Evolutionary conservation across 495 filamentous ascomycete genomes (phyloP), one percentile per base, ranked within the genome.

Genomic region (Lasiosphaeria ovina): DNA sequence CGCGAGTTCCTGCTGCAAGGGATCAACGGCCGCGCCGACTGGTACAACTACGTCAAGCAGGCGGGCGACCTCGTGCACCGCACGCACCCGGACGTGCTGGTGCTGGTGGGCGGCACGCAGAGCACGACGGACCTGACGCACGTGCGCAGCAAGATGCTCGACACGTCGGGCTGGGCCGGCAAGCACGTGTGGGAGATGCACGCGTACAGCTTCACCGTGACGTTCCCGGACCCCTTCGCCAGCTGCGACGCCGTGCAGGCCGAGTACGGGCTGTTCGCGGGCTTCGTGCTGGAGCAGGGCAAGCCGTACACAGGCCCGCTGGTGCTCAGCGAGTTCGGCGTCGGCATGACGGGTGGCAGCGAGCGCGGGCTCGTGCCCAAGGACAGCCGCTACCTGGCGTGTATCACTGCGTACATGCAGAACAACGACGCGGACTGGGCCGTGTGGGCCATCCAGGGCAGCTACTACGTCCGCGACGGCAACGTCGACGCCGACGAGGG

Each of bases 161-260:
- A 79, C 64, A 76, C 72, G 47, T 59, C 54, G 34, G 71, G 63
- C 14, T 81, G 76, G 73, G 44, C 51, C 45, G 71, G 70, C 34
- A 81, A 82, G 63, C 71, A 75, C 45, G 79, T 82, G 3, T 82
- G 78, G 77, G 79, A 82, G 67, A 78, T 75, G 71, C 78, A 82
- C 68, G 75, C 76, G 35, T 81, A 82, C 69, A 66, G 64, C 47
- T 80, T 78, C 64, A 79, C 76, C n/a, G 73, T 80, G 0, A 79
- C 71, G 2, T 77, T 72, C 59, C 71, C 72, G 12, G 64, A 74
- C 36, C 58, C 66, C 10, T 70, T 74, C 55, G 63, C 62, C 10
- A 74, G 66, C 59, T 82, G 78, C 66, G 72, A 69, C 51, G 8
- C 71, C 42, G 60, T 75, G 45, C 69, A 77, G 69, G 48, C 71